These are phyloP conservation scores for Ceratocystis albifundus DNA, from an alignment of 2,329 filamentous ascomycete genomes.

Conservation along the genomic window DNA sequence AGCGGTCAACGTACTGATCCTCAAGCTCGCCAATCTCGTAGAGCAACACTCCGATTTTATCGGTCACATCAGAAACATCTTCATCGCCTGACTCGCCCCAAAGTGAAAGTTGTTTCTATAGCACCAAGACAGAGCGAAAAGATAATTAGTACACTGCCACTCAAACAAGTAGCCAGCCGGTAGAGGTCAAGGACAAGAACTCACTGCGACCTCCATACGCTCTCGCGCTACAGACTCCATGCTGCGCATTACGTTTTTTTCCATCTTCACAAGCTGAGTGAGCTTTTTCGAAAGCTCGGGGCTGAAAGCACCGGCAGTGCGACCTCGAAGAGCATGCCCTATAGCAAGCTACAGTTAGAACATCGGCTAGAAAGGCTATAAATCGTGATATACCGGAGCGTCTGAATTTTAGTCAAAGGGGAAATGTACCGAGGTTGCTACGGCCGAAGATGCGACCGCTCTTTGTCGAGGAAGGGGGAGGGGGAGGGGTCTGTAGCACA, in stretches of 20 bases:
- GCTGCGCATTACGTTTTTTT: slow-evolving; percentile 99
- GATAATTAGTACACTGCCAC: slow-evolving; percentile 1
- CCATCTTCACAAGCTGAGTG: slow-evolving; percentile 97
- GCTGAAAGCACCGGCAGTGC: slow-evolving; percentile 63
- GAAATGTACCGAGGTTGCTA: slow-evolving; percentile 66
- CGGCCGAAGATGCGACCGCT: slow-evolving; percentile 78
- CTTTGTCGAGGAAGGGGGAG: slow-evolving; percentile 85
- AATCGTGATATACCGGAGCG: background rate
- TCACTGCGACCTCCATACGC: slow-evolving; percentile 95
- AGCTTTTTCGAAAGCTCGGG: slow-evolving; percentile 95
- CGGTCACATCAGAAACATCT: slow-evolving; percentile 95
- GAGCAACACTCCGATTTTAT: slow-evolving; percentile 94
- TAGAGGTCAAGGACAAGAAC: slow-evolving; percentile 31
- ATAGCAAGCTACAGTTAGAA: slow-evolving; percentile 19
- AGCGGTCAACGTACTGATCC: slow-evolving; percentile 95
- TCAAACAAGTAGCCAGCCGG: no score
- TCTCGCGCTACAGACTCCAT: slow-evolving; percentile 90
- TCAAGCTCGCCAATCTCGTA: slow-evolving; percentile 98
- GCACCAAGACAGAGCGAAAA: background rate
- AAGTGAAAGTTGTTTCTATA: slow-evolving; percentile 91
- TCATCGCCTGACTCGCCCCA: slow-evolving; percentile 96
- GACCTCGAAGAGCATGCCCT: slow-evolving; percentile 60
- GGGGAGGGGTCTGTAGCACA: slow-evolving; percentile 67
- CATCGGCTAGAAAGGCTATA: background rate
- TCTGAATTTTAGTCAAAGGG: background rate